Percentiles rank a stretch among this genome's conserved stretches.
phyloP scores from a whole-genome alignment of 306 rosid genomes.

The Citrullus mucosospermus region DNA sequence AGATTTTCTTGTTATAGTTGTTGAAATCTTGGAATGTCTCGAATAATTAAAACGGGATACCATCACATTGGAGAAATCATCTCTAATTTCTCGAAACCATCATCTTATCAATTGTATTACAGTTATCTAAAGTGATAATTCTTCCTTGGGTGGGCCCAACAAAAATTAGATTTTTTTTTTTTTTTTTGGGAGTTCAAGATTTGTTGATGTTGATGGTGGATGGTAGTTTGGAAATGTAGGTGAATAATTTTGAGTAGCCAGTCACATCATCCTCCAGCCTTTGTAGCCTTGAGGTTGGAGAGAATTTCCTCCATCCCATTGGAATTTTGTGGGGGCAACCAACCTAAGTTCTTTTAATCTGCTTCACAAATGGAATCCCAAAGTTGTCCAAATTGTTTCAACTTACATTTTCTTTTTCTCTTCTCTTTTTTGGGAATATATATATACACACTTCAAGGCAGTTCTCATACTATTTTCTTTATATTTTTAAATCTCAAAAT shows the following conservation, averaged over 20 bases:
- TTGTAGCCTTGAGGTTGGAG: background rate
- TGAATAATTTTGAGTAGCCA: background rate
- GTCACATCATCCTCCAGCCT: background rate
- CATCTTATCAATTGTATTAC: background rate
- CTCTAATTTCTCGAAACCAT: background rate
- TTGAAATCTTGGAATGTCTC: background rate
- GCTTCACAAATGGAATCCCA: background rate
- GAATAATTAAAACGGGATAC: background rate
- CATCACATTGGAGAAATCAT: background rate
- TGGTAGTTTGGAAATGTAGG: background rate
- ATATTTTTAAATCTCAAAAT: too few relatives aligned
- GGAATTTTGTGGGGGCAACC: constrained; percentile 1
- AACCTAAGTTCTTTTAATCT: background rate
- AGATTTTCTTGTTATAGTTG: background rate
- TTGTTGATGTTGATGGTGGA: background rate
- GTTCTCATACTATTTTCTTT: too few relatives aligned
- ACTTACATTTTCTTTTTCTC: too few relatives aligned
- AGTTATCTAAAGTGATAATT: background rate
- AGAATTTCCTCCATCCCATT: constrained; percentile 1
- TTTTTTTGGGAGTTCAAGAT: too few relatives aligned
- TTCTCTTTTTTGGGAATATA: too few relatives aligned
- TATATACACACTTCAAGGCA: too few relatives aligned
- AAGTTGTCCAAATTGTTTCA: background rate
- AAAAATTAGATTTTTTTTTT: background rate
- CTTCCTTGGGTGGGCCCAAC: background rate